Evolutionary conservation across 441 rosid species (phyloP), one percentile per base, ranked within the genome.

Genomic region (Syzygium malaccense): DNA sequence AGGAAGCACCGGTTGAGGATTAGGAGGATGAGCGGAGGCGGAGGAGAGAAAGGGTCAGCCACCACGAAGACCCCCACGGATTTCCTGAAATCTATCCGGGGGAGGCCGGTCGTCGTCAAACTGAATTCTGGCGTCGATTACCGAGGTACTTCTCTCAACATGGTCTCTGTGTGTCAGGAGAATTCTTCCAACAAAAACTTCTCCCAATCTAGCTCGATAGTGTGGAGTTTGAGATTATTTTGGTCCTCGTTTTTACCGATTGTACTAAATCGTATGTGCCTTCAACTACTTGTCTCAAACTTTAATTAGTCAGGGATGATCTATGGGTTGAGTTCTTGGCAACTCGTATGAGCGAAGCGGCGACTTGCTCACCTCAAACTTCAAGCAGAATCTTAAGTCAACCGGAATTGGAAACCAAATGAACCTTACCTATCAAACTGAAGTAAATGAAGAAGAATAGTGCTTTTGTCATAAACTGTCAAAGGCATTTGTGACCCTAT

Each of bases 101-200:
- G 99, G 41, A 93, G 95, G 58, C 98, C 98, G 1, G 98, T 98
- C 86, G 99, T 98, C n/a, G 97, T 98, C 13, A 97, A 97, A 88
- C 95, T 98, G 33, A 98, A 98, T 90, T 96, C 98, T 88, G 99
- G 99, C 87, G 99, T 96, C 85, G 98, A 98, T 91, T 98, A 96
- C 89, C 90, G 97, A 94, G 99, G 98, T 95, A 3, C 89, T 18
- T 7, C 60, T 28, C 55, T 54, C 33, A 54, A 4, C 78, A 56
- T 23, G 15, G 5, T 54, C 45, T 51, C 49, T 17, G 37, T 4
- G 41, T 37, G 41, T 66, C 0, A 11, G 23, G 41, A 32, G 84
- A 17, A 45, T 75, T 41, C 26, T 4, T 75, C 23, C 41, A 30
- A 33, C 83, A 14, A 20, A 15, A 48, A 30, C 15, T 37, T 37